Evolutionary conservation across 1,139 yeast species (phyloP).

Genomic region (Magnusiomyces suaveolens): DNA sequence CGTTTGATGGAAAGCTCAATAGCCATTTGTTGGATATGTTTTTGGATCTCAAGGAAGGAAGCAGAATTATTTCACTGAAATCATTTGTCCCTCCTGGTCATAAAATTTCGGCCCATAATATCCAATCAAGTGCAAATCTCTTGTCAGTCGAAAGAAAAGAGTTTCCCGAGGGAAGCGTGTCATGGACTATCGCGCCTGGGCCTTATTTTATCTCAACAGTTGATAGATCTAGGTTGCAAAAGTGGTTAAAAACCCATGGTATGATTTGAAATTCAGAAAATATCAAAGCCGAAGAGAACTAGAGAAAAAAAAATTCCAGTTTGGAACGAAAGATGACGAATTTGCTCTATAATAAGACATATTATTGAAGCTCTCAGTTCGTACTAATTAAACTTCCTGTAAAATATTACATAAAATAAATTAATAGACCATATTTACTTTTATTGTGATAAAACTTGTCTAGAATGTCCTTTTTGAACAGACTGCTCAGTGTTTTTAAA

Average conservation of each 20-base stretch:
- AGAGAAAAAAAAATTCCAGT: too few species aligned
- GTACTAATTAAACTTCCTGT: too few species aligned
- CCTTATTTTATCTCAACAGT: constrained; percentile 73
- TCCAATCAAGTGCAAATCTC: constrained; percentile 47
- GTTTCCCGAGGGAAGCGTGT: constrained; percentile 64
- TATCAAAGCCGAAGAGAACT: too few species aligned
- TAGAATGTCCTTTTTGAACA: too few species aligned
- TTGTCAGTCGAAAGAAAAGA: constrained; percentile 55
- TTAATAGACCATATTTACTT: too few species aligned
- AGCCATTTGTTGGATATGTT: constrained; percentile 58
- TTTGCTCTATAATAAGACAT: too few species aligned
- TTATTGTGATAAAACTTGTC: too few species aligned
- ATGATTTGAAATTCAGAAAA: constrained; percentile 4
- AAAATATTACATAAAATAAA: too few species aligned
- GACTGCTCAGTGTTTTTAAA: too few species aligned
- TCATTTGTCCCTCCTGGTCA: constrained; percentile 55
- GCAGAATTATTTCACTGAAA: constrained; percentile 68
- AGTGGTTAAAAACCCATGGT: constrained; percentile 12
- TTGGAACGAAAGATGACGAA: too few species aligned
- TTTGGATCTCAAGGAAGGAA: constrained; percentile 56
- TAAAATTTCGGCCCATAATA: constrained; percentile 44
- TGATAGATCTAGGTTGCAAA: constrained; percentile 29
- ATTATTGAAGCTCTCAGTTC: too few species aligned
- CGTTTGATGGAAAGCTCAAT: constrained; percentile 68
- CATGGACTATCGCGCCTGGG: constrained; percentile 86